A percentile compares a stretch with the other conserved stretches of the same genome.
These are phyloP conservation scores for Ophiostoma triangulosporum DNA, from an alignment of 2,329 filamentous ascomycete genomes.

Conservation along the genomic window DNA sequence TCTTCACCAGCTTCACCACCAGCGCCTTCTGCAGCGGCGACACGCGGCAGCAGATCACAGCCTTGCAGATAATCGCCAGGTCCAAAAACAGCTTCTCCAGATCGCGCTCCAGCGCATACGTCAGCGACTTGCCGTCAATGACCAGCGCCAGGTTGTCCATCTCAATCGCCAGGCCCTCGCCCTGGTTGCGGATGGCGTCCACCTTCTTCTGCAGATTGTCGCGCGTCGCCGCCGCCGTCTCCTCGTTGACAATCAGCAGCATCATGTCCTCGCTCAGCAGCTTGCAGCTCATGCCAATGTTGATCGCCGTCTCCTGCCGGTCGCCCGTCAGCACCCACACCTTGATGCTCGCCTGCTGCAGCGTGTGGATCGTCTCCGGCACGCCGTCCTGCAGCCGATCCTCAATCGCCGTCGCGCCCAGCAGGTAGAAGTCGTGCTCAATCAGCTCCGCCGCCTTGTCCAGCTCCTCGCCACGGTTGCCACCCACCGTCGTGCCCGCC, in stretches of 20 bases:
- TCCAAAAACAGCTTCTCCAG: constrained; percentile 89
- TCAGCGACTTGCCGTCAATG: constrained; percentile 93
- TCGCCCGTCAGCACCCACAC: constrained; percentile 97
- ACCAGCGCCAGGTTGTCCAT: constrained; percentile 80
- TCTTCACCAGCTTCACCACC: constrained; percentile 96
- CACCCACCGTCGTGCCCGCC: constrained; percentile 78
- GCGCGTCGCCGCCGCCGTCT: constrained; percentile 61
- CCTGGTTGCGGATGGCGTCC: constrained; percentile 76
- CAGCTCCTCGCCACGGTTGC: constrained; percentile 83
- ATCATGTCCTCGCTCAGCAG: constrained; percentile 98
- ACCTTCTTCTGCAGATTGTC: constrained; percentile 90
- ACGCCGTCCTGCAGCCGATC: constrained; percentile 95
- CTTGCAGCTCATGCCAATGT: constrained; percentile 99
- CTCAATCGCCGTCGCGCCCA: constrained; percentile 94
- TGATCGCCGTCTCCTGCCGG: constrained; percentile 96
- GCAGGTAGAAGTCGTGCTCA: constrained; percentile 78
- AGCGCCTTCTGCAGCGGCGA: constrained; percentile 94
- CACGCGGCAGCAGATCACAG: constrained; percentile 96
- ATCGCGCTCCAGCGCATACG: constrained; percentile 83
- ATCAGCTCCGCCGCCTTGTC: constrained; percentile 96
- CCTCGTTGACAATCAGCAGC: constrained; percentile 89
- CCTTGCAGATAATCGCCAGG: constrained; percentile 89
- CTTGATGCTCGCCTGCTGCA: constrained; percentile 95
- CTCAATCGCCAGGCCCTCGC: constrained; percentile 54
- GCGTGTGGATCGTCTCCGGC: constrained; percentile 91